These are phyloP conservation scores for Ceratobasidium sp. DNA, from an alignment of 1,284 basidiomycete genomes.

Conservation along the genomic window DNA sequence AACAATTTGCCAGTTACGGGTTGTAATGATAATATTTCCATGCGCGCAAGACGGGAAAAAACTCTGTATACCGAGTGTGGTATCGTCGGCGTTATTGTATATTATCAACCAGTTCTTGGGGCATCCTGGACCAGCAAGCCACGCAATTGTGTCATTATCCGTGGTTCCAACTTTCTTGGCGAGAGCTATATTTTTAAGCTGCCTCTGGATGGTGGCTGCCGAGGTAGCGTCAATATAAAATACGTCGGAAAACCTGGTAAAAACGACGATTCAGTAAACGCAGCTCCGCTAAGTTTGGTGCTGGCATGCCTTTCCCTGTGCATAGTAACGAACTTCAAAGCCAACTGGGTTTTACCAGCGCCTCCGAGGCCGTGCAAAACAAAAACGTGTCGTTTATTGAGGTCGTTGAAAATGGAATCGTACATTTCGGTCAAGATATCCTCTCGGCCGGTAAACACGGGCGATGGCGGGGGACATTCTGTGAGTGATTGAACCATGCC, in stretches of 20 bases:
- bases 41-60: conserved; percentile 29
- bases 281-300: no score
- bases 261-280: background rate
- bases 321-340: conserved; percentile 6
- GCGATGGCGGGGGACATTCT: background rate
- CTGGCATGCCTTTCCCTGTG: background rate
- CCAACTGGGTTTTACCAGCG: conserved; percentile 26
- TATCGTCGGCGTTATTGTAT: conserved; percentile 14
- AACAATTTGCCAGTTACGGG: conserved; percentile 28
- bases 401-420: background rate
- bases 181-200: conserved; percentile 1
- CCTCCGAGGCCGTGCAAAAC: conserved; percentile 27
- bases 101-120: conserved; percentile 21
- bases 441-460: background rate
- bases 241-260: conserved; percentile 10
- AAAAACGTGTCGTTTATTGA: background rate
- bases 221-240: conserved; percentile 26
- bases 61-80: conserved; percentile 5
- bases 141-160: conserved; percentile 4
- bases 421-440: background rate
- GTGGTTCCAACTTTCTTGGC: background rate
- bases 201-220: background rate
- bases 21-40: conserved; percentile 36
- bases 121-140: background rate
- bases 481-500: background rate